Evolutionary conservation across 2,329 filamentous ascomycete species (phyloP).

Genomic region (Polytolypa hystricis): DNA sequence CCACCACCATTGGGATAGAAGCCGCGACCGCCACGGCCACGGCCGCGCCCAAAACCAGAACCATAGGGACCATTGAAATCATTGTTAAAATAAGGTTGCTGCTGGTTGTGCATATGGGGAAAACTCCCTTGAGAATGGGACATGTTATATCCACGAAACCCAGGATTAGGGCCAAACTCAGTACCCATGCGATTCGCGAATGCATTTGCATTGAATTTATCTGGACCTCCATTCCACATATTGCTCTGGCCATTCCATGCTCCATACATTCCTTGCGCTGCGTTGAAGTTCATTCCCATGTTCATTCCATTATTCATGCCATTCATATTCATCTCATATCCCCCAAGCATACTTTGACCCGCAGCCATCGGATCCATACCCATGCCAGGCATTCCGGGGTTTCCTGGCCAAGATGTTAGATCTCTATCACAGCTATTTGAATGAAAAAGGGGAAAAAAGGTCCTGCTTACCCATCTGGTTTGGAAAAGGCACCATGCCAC

Average conservation of each 20-base stretch:
- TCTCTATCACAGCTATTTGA: constrained; percentile 1
- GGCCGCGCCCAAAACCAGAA: constrained; percentile 56
- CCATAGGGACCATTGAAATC: constrained; percentile 63
- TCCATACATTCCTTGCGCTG: constrained; percentile 55
- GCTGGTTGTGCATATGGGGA: constrained; percentile 46
- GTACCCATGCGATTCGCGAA: constrained; percentile 61
- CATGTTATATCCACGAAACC: constrained; percentile 59
- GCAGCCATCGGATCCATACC: constrained; percentile 56
- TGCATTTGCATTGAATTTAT: constrained; percentile 79
- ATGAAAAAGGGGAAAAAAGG: constrained; percentile 11
- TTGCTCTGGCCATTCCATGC: constrained; percentile 61
- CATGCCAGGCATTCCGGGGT: constrained; percentile 65
- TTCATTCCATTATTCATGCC: constrained; percentile 66
- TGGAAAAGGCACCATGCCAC: constrained; percentile 47
- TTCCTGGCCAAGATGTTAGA: constrained; percentile 16
- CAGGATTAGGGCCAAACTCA: constrained; percentile 67
- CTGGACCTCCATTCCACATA: constrained; percentile 41
- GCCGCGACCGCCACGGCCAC: constrained; percentile 27
- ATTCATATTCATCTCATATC: constrained; percentile 66
- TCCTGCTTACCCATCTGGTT: constrained; percentile 74
- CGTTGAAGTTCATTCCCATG: constrained; percentile 55
- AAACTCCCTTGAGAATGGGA: constrained; percentile 72
- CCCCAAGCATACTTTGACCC: constrained; percentile 40
- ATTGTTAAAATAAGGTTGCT: constrained; percentile 47
- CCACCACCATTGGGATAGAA: constrained; percentile 20